Percentiles rank a stretch among this genome's conserved stretches.
Evolutionary conservation across 179 eudicot species (phyloP).

Genomic region (Amaranthus tricolor): DNA sequence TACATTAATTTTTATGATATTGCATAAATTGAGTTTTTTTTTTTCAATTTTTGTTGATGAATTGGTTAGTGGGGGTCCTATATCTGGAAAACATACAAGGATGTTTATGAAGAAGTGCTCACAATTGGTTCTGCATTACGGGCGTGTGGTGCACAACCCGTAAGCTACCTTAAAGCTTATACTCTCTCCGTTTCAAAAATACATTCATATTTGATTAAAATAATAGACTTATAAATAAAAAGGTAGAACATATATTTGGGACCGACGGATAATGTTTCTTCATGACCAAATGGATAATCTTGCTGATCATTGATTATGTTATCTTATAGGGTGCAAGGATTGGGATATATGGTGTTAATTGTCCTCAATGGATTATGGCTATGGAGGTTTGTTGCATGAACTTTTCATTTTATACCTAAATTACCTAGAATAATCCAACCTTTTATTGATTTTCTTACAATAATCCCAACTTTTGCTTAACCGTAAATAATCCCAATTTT

Average conservation of each 20-base stretch:
- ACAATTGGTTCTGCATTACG: slow-evolving; percentile 71
- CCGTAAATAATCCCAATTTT: no score
- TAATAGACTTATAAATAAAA: no score
- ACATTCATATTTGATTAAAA: no score
- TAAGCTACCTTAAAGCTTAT: slow-evolving; percentile 28
- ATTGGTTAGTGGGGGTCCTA: slow-evolving; percentile 70
- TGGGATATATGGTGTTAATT: slow-evolving; percentile 89
- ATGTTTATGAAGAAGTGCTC: slow-evolving; percentile 69
- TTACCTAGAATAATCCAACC: no score
- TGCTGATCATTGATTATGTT: no score
- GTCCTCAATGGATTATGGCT: slow-evolving; percentile 93
- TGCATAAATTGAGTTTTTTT: neutral
- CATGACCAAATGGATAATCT: neutral
- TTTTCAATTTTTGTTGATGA: slow-evolving; percentile 1
- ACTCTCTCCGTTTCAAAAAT: neutral
- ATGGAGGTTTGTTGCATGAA: slow-evolving; percentile 65
- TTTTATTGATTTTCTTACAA: no score
- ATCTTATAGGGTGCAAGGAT: slow-evolving; percentile 62
- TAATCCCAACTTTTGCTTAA: no score
- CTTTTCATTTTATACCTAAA: neutral
- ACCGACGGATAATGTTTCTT: neutral
- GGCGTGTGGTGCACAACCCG: slow-evolving; percentile 75
- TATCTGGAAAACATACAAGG: slow-evolving; percentile 83
- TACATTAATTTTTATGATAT: no score
- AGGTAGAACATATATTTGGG: no score